These are phyloP conservation scores for Neurospora crassa DNA, from an alignment of 2,329 filamentous ascomycete species.

Conservation along the genomic window DNA sequence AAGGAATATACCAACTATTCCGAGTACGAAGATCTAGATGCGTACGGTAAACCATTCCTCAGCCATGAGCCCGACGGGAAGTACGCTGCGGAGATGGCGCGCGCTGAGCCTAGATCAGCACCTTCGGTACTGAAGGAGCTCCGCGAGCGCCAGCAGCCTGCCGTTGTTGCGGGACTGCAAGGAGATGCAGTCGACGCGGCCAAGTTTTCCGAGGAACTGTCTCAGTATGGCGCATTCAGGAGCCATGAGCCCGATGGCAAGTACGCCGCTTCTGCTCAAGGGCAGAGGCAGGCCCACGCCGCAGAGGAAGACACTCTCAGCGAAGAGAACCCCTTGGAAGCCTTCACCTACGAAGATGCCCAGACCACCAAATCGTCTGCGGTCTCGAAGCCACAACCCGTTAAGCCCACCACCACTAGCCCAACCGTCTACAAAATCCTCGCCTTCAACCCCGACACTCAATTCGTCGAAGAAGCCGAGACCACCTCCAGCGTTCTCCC, in stretches of 20 bases:
- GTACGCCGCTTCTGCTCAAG: slow-evolving; percentile 3
- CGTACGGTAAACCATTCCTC: slow-evolving; percentile 9
- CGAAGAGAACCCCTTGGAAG: slow-evolving; percentile 19
- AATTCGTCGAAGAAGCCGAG: slow-evolving; percentile 48
- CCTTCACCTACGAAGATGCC: slow-evolving; percentile 13
- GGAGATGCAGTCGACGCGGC: slow-evolving; percentile 8
- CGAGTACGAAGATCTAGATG: not conserved
- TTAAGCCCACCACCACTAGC: slow-evolving; percentile 28
- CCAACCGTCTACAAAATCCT: slow-evolving; percentile 50
- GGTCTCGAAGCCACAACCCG: slow-evolving; percentile 33
- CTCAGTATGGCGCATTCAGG: not conserved
- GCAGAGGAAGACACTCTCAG: slow-evolving; percentile 17
- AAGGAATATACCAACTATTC: not conserved
- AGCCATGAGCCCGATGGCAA: slow-evolving; percentile 15
- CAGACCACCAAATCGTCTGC: slow-evolving; percentile 5
- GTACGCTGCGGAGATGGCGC: slow-evolving; percentile 21
- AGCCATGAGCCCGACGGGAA: slow-evolving; percentile 30
- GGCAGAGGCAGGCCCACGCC: not conserved
- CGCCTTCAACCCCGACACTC: slow-evolving; percentile 51
- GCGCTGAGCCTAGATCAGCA: slow-evolving; percentile 11
- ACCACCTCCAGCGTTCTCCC: slow-evolving; percentile 43
- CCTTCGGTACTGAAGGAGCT: slow-evolving; percentile 5
- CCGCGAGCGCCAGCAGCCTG: slow-evolving; percentile 15
- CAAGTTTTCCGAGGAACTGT: slow-evolving; percentile 3
- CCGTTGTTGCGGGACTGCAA: slow-evolving; percentile 3